Conservation (phyloP, 2,329 filamentous ascomycete species). For the Epicoccum sorghinum region DNA sequence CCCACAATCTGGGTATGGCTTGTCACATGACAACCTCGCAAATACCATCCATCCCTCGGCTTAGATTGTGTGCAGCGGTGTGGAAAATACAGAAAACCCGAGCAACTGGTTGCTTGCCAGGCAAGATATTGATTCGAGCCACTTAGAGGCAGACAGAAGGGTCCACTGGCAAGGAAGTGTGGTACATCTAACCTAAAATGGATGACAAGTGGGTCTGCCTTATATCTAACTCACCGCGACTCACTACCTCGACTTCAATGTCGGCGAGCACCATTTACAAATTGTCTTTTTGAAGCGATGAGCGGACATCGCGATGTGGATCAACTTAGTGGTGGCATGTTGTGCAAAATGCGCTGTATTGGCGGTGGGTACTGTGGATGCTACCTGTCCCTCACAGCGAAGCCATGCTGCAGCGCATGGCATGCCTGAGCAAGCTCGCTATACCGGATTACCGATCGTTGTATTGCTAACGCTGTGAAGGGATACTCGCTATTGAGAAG, state of each 20-base stretch:
- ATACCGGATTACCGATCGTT: neutral
- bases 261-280: conserved; percentile 12
- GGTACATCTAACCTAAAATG: conserved; percentile 20
- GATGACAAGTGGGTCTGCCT: conserved; percentile 22
- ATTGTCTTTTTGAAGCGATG: neutral
- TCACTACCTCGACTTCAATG: conserved; percentile 12
- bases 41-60: conserved; percentile 6
- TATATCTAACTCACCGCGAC: conserved; percentile 32
- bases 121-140: conserved; percentile 22
- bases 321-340: conserved; percentile 13
- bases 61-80: conserved; percentile 30
- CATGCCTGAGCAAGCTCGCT: conserved; percentile 5
- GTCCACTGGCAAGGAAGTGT: conserved; percentile 17
- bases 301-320: conserved; percentile 5
- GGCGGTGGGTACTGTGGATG: conserved; percentile 7
- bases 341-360: conserved; percentile 18
- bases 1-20: conserved; percentile 13
- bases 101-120: conserved; percentile 20
- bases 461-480: neutral
- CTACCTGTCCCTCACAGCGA: conserved; percentile 6
- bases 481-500: neutral
- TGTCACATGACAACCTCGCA: conserved; percentile 29
- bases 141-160: conserved; percentile 21
- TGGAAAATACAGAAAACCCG: conserved; percentile 25
- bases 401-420: conserved; percentile 16